Base-by-base conservation (phyloP, 2,329 filamentous ascomycete species). In the Talaromyces sp. region DNA sequence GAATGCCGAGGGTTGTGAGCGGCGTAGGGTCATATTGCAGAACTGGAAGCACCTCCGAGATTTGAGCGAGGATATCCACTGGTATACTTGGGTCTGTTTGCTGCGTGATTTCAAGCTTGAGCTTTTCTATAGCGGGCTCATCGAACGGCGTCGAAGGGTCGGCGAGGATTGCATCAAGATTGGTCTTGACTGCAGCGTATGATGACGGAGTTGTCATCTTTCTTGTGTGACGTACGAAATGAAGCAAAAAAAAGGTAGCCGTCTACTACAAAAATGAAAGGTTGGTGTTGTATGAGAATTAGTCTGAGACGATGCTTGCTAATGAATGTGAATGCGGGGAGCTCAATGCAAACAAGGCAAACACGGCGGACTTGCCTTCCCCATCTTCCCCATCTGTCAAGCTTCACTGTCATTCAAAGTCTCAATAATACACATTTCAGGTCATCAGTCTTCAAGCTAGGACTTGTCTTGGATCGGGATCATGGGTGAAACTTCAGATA, bases 11-110 rank as follows among this genome's bases (percentile, higher is more conserved):
- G 24, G 81, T 80, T 14, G 82, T 83, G 39, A 86, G 74, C 27
- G 85, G 83, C 14, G 82, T 80, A 10, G 86, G 86, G 67, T 88
- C 85, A 73, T 87, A 83, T 68, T 86, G 84, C 5, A 88, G 74
- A 5, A 80, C 74, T 9, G 83, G 81, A 19, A 87, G 73, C 10
- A 87, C 75, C 56, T 78, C 73, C 19, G 84, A 83, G 56, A 87
- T 78, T 66, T 83, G 80, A 16, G 74, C 75, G 62, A 81, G 73
- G 50, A 80, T 74, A 43, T 77, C 68, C 52, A 76, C 74, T 62
- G 81, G 73, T 49, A 81, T 72, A 45, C 68, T 68, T 14, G 69
- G 72, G 60, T 75, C 75, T n/a, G 74, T 78, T 39, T 66, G 70
- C 62, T 75, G 73, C 14, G 75, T 73, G 31, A 79, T 73, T 71